Evolutionary conservation across 106 monocot genomes (phyloP).

Genomic region (Allium sativum): DNA sequence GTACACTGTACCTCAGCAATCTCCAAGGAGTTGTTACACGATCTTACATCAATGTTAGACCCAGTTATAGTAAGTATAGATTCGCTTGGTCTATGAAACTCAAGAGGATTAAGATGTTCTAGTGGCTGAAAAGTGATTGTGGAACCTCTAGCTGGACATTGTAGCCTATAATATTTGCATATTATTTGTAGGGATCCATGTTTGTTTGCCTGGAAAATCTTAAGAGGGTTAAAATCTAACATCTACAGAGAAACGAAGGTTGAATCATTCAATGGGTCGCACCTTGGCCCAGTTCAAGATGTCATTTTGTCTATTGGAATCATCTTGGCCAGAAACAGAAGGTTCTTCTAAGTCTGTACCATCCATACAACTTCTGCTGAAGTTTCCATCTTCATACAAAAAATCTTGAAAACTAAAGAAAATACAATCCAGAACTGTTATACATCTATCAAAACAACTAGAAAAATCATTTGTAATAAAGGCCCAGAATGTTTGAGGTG

Average conservation of each 20-base stretch:
- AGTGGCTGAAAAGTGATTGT: conserved; percentile 76
- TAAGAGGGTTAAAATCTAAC: background rate
- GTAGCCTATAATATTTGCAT: conserved; percentile 67
- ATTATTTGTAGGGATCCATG: conserved; percentile 82
- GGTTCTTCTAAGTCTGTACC: too few species aligned
- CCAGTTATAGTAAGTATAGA: conserved; percentile 80
- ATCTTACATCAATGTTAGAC: conserved; percentile 71
- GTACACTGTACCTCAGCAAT: conserved; percentile 54
- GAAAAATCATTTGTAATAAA: too few species aligned
- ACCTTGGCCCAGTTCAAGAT: conserved; percentile 83
- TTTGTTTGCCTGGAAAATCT: conserved; percentile 48
- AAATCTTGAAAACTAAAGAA: too few species aligned
- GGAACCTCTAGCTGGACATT: conserved; percentile 80
- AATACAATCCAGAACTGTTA: too few species aligned
- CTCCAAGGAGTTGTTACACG: conserved; percentile 60
- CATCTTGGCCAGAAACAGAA: too few species aligned
- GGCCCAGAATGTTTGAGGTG: too few species aligned
- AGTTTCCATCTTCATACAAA: too few species aligned
- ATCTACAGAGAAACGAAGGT: conserved; percentile 1
- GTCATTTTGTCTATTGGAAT: too few species aligned
- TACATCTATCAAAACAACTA: too few species aligned
- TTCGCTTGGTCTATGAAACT: conserved; percentile 80
- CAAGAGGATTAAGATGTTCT: conserved; percentile 85
- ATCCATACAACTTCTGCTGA: too few species aligned
- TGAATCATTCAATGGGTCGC: too few species aligned